Base-by-base conservation (phyloP, 2,329 filamentous ascomycete species). In the Talaromyces verruculosus region DNA sequence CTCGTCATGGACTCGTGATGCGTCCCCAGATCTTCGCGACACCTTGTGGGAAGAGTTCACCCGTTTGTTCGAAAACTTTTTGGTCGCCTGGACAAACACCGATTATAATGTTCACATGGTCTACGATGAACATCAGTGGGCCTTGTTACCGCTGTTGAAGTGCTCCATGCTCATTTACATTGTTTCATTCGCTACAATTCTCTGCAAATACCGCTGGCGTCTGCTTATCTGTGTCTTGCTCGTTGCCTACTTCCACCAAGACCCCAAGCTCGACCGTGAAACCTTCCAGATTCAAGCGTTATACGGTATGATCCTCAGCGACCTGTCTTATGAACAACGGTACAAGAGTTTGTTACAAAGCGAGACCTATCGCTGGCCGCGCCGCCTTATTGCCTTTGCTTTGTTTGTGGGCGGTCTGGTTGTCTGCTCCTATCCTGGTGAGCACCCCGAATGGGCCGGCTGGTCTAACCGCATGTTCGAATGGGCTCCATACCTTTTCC, bases 111-210 rank as follows among this genome's bases (percentile, higher is more conserved):
- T 80, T 6, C 84, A 84, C 64, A 84, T 84, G 74, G 76, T 80
- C 8, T 85, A 84, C 64, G 84, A 86, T 70, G 79, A 84, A 65
- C 83, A 85, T 67, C 84, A 85, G 70, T 86, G 84, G 84, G 83
- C 84, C 2, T 78, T 85, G 70, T 73, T 83, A 33, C 82, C 82
- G 13, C 73, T 85, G 58, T 72, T 85, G 5, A 74, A 81, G 65
- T 82, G 82, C 11, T 82, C 82, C 0, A 84, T 85, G 77, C 76
- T 82, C 68, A 80, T 84, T 41, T 85, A 83, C 68, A 76, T 84
- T 5, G 71, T 82, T 33, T 74, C 84, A 30, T 78, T 79, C 19
- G 82, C 82, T 5, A 76, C 74, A 0, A 74, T 76, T 72, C 76
- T 74, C 55, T 80, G 84, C 77, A 80, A 78, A 67, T 82, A 82